Percentiles rank a stretch among this genome's conserved stretches.
phyloP scores from a whole-genome alignment of 805 yeast genomes.

The Kodamaea hsintzibuensis region DNA sequence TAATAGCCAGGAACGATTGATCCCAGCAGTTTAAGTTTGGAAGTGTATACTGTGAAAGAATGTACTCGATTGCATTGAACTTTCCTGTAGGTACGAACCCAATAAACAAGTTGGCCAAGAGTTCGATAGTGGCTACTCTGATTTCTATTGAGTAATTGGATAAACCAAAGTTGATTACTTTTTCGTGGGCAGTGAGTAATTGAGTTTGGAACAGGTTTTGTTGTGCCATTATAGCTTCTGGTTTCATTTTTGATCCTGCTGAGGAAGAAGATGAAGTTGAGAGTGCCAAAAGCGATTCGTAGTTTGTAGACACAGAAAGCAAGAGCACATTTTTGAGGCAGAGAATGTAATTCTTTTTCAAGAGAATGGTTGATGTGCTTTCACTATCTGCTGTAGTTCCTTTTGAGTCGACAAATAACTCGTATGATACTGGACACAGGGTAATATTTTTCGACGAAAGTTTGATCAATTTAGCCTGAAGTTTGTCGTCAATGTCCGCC shows the following conservation, averaged over 20 bases:
- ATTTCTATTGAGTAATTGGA: slow-evolving; percentile 35
- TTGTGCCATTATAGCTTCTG: slow-evolving; percentile 41
- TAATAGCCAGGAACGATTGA: slow-evolving; percentile 17
- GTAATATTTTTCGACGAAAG: slow-evolving; percentile 30
- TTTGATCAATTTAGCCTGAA: slow-evolving; percentile 36
- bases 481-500: slow-evolving; percentile 41
- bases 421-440: slow-evolving; percentile 20
- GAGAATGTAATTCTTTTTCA: slow-evolving; percentile 33
- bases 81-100: slow-evolving; percentile 42
- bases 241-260: slow-evolving; percentile 42
- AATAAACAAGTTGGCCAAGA: slow-evolving; percentile 33
- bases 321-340: slow-evolving; percentile 34
- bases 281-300: slow-evolving; percentile 36
- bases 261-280: slow-evolving; percentile 33
- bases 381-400: slow-evolving; percentile 14
- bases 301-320: slow-evolving; percentile 35
- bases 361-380: slow-evolving; percentile 20
- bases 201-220: slow-evolving; percentile 39
- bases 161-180: slow-evolving; percentile 29
- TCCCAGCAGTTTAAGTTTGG: slow-evolving; percentile 36
- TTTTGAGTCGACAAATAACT: slow-evolving; percentile 15
- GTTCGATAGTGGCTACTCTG: slow-evolving; percentile 37
- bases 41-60: slow-evolving; percentile 30
- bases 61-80: slow-evolving; percentile 35
- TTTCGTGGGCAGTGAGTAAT: slow-evolving; percentile 32